A percentile compares a stretch with the other conserved stretches of the same genome.
These are phyloP conservation scores for Asterophora parasitica DNA, from an alignment of 768 basidiomycete genomes.

Conservation along the genomic window DNA sequence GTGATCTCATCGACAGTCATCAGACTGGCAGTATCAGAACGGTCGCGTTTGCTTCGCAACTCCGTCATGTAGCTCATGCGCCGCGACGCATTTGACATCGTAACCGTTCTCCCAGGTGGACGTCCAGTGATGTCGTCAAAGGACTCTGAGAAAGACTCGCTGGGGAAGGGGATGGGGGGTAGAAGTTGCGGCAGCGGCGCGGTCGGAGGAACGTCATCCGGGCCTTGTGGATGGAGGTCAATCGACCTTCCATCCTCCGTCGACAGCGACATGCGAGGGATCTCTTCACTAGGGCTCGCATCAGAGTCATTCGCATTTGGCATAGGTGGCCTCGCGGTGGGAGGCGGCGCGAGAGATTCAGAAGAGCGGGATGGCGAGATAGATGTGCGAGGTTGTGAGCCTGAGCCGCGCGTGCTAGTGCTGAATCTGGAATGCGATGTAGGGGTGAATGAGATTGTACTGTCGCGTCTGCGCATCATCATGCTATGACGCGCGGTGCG, in stretches of 20 bases:
- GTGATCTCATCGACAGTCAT: conserved; percentile 98
- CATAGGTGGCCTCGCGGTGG: conserved; percentile 33
- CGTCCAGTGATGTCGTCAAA: conserved; percentile 50
- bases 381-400: conserved; percentile 37
- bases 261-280: conserved; percentile 71
- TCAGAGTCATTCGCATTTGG: conserved; percentile 18
- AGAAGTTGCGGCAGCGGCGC: conserved; percentile 52
- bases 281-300: conserved; percentile 34
- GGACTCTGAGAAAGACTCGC: conserved; percentile 78
- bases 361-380: conserved; percentile 42
- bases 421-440: conserved; percentile 55
- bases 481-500: conserved; percentile 89
- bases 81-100: conserved; percentile 48
- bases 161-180: conserved; percentile 74
- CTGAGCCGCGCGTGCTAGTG: conserved; percentile 55
- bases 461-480: conserved; percentile 59
- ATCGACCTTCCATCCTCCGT: conserved; percentile 67
- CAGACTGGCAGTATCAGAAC: conserved; percentile 84
- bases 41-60: conserved; percentile 74
- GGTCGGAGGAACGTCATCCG: conserved; percentile 15
- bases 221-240: conserved; percentile 52
- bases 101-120: conserved; percentile 33
- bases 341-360: conserved; percentile 39
- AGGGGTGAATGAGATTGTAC: conserved; percentile 45
- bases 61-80: conserved; percentile 82